Evolutionary conservation across 495 filamentous ascomycete genomes (phyloP), one percentile per base, ranked within the genome.

Genomic region (Podospora conica): DNA sequence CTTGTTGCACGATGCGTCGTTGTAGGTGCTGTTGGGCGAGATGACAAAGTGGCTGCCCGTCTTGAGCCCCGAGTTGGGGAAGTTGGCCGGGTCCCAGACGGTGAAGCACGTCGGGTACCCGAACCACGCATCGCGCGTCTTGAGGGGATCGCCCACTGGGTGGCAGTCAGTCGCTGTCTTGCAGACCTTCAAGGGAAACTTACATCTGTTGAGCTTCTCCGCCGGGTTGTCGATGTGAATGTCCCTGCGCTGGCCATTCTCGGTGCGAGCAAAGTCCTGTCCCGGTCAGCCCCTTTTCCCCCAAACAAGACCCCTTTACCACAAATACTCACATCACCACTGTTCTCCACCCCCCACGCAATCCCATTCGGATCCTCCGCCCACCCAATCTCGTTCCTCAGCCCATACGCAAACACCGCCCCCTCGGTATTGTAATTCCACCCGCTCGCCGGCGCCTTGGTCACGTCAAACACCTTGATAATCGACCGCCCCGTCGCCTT

Each of bases 101-200:
- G 87, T 73, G 68, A 86, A 87, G 75, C 88, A 91, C n/a, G 78
- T 79, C n/a, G 89, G 88, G 71, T 91, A 91, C 18, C 88, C 87
- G 73, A 83, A 87, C 70, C 86, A 86, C 3, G 71, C 76, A 60
- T 77, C 68, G 40, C 73, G 70, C 9, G 56, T 54, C 53, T 70
- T 76, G 25, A 73, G 62, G 57, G 77, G 77, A 65, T 79, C 73
- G 65, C 77, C 77, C 22, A 79, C 74, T 74, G 61, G 9, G 11
- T 21, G 20, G 21, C 21, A 54, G 40, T 58, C 24, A 8, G 15
- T 31, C 1, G 15, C 3, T 61, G 1, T 20, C 9, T 4, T 9
- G 5, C 6, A 18, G 1, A 3, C 53, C 10, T 8, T 11, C 2
- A 25, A 25, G 53, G 4, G 9, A 0, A 74, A 81, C 25, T 85